These are phyloP conservation scores for Pythium vanterpoolii DNA, from an alignment of 352 stramenopile genomes.

Conservation along the genomic window DNA sequence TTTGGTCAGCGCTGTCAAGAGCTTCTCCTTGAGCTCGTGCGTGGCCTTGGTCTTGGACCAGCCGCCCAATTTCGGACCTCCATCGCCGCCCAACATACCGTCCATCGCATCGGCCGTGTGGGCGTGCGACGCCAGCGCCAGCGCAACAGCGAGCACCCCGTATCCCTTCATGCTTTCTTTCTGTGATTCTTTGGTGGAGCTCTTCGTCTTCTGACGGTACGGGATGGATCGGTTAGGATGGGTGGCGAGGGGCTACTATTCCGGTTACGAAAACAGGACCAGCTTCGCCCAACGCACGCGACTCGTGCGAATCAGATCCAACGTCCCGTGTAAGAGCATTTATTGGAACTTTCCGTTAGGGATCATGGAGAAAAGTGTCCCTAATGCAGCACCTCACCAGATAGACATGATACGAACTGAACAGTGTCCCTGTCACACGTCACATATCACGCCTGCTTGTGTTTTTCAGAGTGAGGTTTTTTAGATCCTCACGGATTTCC, in stretches of 20 bases:
- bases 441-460: neutral
- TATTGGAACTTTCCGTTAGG: neutral
- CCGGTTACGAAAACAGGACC: no score
- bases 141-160: neutral
- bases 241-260: slow-evolving; percentile 3
- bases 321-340: neutral
- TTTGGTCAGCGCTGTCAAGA: slow-evolving; percentile 22
- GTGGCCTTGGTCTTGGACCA: slow-evolving; percentile 21
- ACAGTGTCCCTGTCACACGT: neutral
- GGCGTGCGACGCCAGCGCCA: slow-evolving; percentile 11
- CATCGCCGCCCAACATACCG: slow-evolving; percentile 7
- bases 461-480: neutral
- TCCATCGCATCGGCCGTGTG: slow-evolving; percentile 15
- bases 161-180: neutral
- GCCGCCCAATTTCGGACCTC: slow-evolving; percentile 5
- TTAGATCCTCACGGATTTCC: neutral
- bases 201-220: neutral
- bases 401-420: no score
- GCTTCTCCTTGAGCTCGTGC: slow-evolving; percentile 21
- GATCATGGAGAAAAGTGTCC: neutral
- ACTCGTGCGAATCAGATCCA: slow-evolving; percentile 7
- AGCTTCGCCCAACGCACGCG: slow-evolving; percentile 7
- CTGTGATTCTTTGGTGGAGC: neutral
- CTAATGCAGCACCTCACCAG: no score
- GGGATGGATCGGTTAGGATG: no score